Conservation (phyloP, 1,284 basidiomycete species). For the Mycena sp. region DNA sequence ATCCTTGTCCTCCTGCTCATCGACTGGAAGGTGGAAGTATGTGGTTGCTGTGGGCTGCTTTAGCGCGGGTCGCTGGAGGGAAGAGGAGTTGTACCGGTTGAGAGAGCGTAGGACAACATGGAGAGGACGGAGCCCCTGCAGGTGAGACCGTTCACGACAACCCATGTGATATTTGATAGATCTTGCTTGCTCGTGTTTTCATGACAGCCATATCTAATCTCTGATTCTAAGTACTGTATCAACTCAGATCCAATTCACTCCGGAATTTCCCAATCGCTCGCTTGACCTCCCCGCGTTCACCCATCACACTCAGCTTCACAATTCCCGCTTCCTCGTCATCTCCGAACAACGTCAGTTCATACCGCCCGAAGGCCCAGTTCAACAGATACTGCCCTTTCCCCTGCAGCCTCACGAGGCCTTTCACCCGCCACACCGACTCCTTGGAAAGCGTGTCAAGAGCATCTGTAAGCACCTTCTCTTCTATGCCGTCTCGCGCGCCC, state of each 20-base stretch:
- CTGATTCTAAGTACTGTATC: too few relatives aligned
- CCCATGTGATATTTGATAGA: too few relatives aligned
- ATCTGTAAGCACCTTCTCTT: conserved; percentile 47
- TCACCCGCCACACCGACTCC: conserved; percentile 80
- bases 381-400: conserved; percentile 64
- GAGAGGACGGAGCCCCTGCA: conserved; percentile 25
- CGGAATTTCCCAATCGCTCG: conserved; percentile 67
- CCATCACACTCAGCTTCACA: conserved; percentile 85
- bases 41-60: conserved; percentile 42
- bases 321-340: conserved; percentile 45
- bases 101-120: conserved; percentile 68
- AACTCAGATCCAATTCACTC: background rate
- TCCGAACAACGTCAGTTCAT: conserved; percentile 65
- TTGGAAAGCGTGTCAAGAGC: conserved; percentile 68
- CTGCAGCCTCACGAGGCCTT: conserved; percentile 79
- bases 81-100: conserved; percentile 51
- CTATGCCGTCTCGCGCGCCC: conserved; percentile 28
- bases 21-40: conserved; percentile 70
- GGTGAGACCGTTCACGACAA: too few relatives aligned
- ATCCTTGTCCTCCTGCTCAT: conserved; percentile 60
- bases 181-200: too few relatives aligned
- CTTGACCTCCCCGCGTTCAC: conserved; percentile 83
- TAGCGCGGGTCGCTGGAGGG: conserved; percentile 8
- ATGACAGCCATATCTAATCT: too few relatives aligned
- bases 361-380: conserved; percentile 93